These are phyloP conservation scores for Leccinellum albellum DNA, from an alignment of 768 basidiomycete genomes.

Conservation along the genomic window DNA sequence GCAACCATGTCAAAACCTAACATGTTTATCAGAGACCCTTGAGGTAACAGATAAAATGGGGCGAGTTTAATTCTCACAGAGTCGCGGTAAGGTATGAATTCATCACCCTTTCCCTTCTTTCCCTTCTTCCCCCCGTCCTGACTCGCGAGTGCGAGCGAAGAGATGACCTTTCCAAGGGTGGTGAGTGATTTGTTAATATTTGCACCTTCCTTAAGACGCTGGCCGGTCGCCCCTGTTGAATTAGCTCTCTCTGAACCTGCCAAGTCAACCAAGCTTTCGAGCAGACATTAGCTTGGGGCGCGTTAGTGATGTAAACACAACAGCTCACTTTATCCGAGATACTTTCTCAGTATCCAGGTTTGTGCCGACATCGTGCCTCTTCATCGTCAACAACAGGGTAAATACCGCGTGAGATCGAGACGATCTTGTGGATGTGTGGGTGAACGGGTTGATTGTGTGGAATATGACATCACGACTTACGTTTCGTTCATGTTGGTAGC, in stretches of 20 bases:
- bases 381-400: constrained; percentile 91
- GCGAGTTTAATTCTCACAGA: constrained; percentile 57
- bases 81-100: constrained; percentile 96
- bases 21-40: constrained; percentile 3
- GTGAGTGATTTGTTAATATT: constrained; percentile 99
- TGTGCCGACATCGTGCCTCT: constrained; percentile 75
- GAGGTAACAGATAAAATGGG: not conserved
- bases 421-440: constrained; percentile 53
- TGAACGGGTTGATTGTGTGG: not conserved
- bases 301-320: not conserved
- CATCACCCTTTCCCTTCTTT: constrained; percentile 85
- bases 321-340: constrained; percentile 83
- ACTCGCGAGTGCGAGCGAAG: constrained; percentile 69
- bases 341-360: constrained; percentile 97
- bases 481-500: constrained; percentile 99
- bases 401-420: constrained; percentile 98
- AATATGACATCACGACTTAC: constrained; percentile 39
- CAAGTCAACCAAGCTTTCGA: constrained; percentile 80
- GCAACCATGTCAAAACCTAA: constrained; percentile 93
- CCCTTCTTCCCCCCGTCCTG: constrained; percentile 69
- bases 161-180: constrained; percentile 96
- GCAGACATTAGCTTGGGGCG: constrained; percentile 9
- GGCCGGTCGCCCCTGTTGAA: constrained; percentile 95
- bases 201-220: constrained; percentile 93
- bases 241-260: constrained; percentile 97